Evolutionary conservation across 2,329 filamentous ascomycete species (phyloP).

Genomic region (Neofusicoccum ribis): DNA sequence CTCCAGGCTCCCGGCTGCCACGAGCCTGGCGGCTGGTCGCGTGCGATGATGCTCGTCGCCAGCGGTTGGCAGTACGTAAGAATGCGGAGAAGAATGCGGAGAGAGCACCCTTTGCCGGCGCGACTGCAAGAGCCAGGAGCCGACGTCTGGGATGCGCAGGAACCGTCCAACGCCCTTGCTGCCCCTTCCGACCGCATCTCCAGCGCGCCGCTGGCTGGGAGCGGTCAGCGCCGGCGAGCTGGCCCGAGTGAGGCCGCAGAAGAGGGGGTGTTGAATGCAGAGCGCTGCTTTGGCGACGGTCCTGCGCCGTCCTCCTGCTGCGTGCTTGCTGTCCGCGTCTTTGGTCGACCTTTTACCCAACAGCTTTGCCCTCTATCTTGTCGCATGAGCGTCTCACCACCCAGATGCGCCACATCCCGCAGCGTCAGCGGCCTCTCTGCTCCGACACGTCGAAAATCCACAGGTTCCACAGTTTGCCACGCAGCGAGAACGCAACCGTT

Average conservation of each 20-base stretch:
- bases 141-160: background rate
- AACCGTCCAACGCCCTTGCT: background rate
- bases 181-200: too few relatives aligned
- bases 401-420: background rate
- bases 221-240: background rate
- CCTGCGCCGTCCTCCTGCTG: background rate
- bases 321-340: background rate
- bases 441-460: background rate
- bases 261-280: background rate
- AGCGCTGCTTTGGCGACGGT: background rate
- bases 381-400: background rate
- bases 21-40: background rate
- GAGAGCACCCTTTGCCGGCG: background rate
- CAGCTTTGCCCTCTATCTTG: background rate
- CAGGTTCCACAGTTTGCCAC: background rate
- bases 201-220: background rate
- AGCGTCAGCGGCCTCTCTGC: background rate
- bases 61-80: constrained; percentile 12
- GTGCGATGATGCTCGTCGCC: background rate
- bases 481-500: background rate
- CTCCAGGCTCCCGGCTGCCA: background rate
- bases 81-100: constrained; percentile 17
- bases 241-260: background rate
- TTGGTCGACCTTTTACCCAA: background rate
- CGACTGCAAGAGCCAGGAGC: background rate